These are phyloP conservation scores for Cystoisospora suis DNA, from an alignment of 169 alveolate genomes.

Conservation along the genomic window DNA sequence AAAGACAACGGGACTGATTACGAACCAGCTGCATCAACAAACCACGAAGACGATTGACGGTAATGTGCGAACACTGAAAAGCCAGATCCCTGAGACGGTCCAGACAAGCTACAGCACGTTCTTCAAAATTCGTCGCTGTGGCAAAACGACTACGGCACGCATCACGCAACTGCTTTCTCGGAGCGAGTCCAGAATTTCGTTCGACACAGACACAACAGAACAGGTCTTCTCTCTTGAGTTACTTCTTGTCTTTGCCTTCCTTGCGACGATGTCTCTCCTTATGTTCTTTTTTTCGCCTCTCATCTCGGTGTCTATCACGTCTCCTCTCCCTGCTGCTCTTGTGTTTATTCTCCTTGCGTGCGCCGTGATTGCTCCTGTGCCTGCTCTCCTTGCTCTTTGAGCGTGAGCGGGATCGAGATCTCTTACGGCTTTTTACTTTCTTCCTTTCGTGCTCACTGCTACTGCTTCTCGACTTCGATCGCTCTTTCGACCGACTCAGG, in stretches of 20 bases:
- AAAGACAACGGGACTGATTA: no score
- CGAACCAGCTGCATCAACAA: no score
- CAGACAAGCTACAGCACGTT: no score
- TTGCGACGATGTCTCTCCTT: background rate
- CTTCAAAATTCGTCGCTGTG: no score
- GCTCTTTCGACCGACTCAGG: background rate
- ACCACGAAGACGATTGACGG: no score
- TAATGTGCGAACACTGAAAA: no score
- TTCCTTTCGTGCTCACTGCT: conserved; percentile 6
- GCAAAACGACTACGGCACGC: no score
- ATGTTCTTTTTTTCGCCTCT: background rate
- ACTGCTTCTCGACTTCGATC: conserved; percentile 1
- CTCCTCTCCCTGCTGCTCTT: background rate
- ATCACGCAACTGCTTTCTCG: no score
- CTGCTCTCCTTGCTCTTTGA: conserved; percentile 14
- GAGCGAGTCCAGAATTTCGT: no score
- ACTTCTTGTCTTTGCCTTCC: background rate
- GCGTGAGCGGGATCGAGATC: background rate
- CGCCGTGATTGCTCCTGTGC: conserved; percentile 31
- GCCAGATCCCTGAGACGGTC: no score
- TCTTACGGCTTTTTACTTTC: conserved; percentile 10
- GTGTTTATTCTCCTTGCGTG: conserved; percentile 23
- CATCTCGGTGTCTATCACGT: background rate
- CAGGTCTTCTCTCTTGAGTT: background rate
- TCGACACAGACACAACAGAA: no score